These are phyloP conservation scores for Saccharomyces hybrid DNA, from an alignment of 1,139 yeast species.

Conservation along the genomic window DNA sequence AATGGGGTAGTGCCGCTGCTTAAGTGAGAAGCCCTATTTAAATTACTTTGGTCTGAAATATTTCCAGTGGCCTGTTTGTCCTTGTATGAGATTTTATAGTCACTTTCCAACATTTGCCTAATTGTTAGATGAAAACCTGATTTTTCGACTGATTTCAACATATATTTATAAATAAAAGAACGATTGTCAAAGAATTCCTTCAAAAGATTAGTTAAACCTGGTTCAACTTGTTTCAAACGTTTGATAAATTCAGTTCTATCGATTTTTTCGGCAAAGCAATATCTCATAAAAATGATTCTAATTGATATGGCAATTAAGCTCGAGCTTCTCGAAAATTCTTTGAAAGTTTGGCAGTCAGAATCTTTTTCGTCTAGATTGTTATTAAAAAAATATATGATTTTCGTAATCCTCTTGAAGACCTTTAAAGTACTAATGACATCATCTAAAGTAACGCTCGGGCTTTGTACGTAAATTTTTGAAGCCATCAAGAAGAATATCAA, in stretches of 20 bases:
- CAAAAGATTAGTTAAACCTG: conserved; percentile 14
- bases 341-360: conserved; percentile 12
- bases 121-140: conserved; percentile 26
- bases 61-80: not conserved
- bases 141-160: conserved; percentile 21
- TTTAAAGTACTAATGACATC: not conserved
- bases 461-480: not conserved
- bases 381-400: conserved; percentile 5
- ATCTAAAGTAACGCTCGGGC: not conserved
- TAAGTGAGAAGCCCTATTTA: not conserved
- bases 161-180: conserved; percentile 19
- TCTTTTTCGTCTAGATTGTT: conserved; percentile 8
- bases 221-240: conserved; percentile 11
- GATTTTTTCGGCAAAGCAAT: conserved; percentile 11
- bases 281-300: conserved; percentile 16
- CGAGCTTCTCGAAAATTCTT: conserved; percentile 13
- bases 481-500: not conserved
- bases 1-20: not conserved
- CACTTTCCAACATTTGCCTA: conserved; percentile 18
- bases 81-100: not conserved
- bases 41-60: not conserved
- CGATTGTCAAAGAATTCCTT: conserved; percentile 17
- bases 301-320: conserved; percentile 17
- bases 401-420: not conserved
- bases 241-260: conserved; percentile 12